Evolutionary conservation across 2,329 filamentous ascomycete species (phyloP).

Genomic region (Cladobotryum protrusum): DNA sequence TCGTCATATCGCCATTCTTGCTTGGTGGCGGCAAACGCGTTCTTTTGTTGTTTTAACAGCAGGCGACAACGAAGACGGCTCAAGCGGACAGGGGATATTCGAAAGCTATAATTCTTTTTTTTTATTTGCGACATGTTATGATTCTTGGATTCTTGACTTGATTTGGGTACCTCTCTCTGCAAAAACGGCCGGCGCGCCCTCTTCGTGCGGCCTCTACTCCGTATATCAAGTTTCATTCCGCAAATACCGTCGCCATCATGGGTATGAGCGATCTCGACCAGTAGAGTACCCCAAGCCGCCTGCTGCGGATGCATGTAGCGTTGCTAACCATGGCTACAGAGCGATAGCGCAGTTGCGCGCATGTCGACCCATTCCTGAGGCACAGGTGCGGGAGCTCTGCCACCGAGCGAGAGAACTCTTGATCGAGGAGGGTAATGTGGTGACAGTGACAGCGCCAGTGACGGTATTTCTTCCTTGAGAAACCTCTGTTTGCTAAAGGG

Average conservation of each 20-base stretch:
- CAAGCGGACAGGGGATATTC: too few species aligned
- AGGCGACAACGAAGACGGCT: too few species aligned
- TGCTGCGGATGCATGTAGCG: not conserved
- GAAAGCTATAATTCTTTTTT: not conserved
- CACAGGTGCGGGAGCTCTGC: constrained; percentile 91
- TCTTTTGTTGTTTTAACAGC: too few species aligned
- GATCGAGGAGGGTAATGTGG: constrained; percentile 96
- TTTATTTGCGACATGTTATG: constrained; percentile 21
- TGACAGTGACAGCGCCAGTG: constrained; percentile 88
- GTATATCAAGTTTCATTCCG: constrained; percentile 1
- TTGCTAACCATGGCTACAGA: constrained; percentile 39
- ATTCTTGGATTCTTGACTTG: constrained; percentile 2
- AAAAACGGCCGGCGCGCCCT: constrained; percentile 17
- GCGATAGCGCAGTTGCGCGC: constrained; percentile 92
- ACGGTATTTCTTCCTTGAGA: constrained; percentile 55
- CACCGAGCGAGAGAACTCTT: constrained; percentile 94
- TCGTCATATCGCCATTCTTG: too few species aligned
- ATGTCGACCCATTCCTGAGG: constrained; percentile 92
- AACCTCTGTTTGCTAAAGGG: not conserved
- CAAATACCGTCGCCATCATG: constrained; percentile 3
- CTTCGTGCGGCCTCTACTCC: constrained; percentile 4
- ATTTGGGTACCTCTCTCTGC: constrained; percentile 5
- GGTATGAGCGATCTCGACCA: constrained; percentile 90
- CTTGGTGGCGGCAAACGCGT: too few species aligned
- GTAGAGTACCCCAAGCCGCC: constrained; percentile 40